Evolutionary conservation across 805 yeast genomes (phyloP), one percentile per base, ranked within the genome.

Genomic region (Kodamaea jinghongensis): DNA sequence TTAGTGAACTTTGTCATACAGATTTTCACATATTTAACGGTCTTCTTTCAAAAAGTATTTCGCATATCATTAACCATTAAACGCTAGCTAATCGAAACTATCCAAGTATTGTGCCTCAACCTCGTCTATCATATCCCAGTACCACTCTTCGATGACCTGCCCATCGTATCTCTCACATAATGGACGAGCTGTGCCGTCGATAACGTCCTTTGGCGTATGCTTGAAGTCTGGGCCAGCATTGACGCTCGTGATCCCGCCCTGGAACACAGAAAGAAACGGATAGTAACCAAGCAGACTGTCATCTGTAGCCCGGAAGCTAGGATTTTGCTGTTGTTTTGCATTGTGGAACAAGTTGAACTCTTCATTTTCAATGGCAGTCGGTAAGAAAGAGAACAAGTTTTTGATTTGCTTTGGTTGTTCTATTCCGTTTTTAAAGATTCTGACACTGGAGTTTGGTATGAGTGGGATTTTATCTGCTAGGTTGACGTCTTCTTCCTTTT

Each of bases 281-380:
- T 81, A 93, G 57, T 93, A 93, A 0, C 98, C 99, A 39, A 88
- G 63, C 31, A 78, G 67, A 0, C 96, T 96, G 56, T 93, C 96
- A 56, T 93, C 95, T 51, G 77, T 53, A 56, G 70, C 49, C 34
- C 55, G 49, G 48, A 63, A 65, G 34, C 57, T 65, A 47, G 61
- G 67, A 46, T 69, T 60, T 44, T 56, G 70, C 47, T 50, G 61
- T 43, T 69, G 71, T 22, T 50, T 51, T 4, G 63, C 52, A 46
- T 59, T 52, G 25, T 47, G 42, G 45, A 65, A 41, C 10, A 55
- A 17, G 27, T 53, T 49, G 3, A 28, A 60, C 22, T 52, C 62
- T 31, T 68, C 71, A 45, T 65, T 63, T 39, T 77, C 81, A 29
- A 90, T 77, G 41, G 81, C 71, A 2, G 95, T 90, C 0, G 97